Evolutionary conservation across 352 stramenopile genomes (phyloP).

Genomic region (Phytophthora colocasiae): DNA sequence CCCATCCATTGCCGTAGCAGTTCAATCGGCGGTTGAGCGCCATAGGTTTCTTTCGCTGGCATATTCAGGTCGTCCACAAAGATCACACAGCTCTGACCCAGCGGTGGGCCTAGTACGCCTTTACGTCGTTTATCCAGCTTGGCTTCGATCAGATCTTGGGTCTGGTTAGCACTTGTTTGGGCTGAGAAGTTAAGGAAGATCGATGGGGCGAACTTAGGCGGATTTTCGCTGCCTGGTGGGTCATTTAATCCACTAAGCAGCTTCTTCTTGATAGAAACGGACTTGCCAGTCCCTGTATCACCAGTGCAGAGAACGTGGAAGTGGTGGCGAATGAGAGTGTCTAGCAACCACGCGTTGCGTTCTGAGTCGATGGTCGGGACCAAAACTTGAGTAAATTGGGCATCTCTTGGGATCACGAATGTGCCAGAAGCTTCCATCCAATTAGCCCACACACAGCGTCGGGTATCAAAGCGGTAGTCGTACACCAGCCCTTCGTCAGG

Average conservation of each 20-base stretch:
- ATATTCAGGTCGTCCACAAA: conserved; percentile 97
- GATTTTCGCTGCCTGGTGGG: conserved; percentile 31
- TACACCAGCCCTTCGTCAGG: conserved; percentile 85
- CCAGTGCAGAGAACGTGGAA: conserved; percentile 92
- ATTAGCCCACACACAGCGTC: conserved; percentile 82
- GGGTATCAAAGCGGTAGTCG: conserved; percentile 92
- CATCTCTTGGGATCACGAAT: conserved; percentile 74
- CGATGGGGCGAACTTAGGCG: conserved; percentile 64
- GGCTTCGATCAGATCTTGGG: conserved; percentile 94
- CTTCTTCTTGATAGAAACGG: conserved; percentile 94
- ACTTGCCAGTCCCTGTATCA: conserved; percentile 95
- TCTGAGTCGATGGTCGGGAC: conserved; percentile 95
- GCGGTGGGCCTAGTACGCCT: conserved; percentile 89
- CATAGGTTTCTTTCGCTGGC: conserved; percentile 94
- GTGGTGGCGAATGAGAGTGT: conserved; percentile 88
- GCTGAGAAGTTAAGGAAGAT: conserved; percentile 95
- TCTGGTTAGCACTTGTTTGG: conserved; percentile 94
- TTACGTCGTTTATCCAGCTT: conserved; percentile 96
- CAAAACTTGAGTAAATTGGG: conserved; percentile 90
- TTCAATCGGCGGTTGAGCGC: conserved; percentile 94
- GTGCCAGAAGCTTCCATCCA: conserved; percentile 66
- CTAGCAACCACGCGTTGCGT: conserved; percentile 92
- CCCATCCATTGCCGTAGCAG: conserved; percentile 95
- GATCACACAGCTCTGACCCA: conserved; percentile 92
- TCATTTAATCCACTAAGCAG: conserved; percentile 81